Conservation (phyloP, 257 asterid species). For the Solanum rostratum region DNA sequence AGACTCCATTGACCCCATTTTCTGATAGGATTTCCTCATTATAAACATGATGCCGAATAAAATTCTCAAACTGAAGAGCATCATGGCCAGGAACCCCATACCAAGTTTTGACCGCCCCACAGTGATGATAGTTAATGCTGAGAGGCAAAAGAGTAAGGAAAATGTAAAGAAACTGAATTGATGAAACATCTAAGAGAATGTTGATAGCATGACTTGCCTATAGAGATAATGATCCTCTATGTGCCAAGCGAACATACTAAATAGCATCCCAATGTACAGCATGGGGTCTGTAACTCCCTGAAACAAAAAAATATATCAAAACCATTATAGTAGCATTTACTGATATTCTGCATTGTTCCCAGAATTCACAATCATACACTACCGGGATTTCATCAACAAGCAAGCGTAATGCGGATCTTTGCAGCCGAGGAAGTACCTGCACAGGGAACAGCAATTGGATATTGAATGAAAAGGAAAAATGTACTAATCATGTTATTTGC, state of each 20-base stretch:
- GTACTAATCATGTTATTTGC: not conserved
- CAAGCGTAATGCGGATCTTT: constrained; percentile 19
- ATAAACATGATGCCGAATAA: constrained; percentile 7
- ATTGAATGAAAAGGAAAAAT: not conserved
- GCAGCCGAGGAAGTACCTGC: constrained; percentile 19
- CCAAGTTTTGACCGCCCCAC: constrained; percentile 47
- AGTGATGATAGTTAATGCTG: constrained; percentile 40
- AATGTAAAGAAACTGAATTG: not conserved
- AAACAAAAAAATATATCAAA: not conserved
- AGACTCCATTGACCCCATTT: constrained; percentile 21
- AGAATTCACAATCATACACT: not conserved
- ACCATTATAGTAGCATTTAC: not conserved
- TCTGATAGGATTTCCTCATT: constrained; percentile 9
- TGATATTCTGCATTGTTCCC: not conserved
- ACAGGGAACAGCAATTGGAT: not conserved
- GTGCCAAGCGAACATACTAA: constrained; percentile 49
- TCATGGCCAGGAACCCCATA: constrained; percentile 34
- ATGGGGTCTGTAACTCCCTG: constrained; percentile 43
- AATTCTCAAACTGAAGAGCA: constrained; percentile 20
- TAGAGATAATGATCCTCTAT: constrained; percentile 38
- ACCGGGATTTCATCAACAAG: constrained; percentile 28
- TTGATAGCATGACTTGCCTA: constrained; percentile 14
- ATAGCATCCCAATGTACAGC: constrained; percentile 36
- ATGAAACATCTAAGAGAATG: not conserved
- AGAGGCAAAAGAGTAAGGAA: not conserved